Evolutionary conservation across 495 filamentous ascomycete genomes (phyloP).

Genomic region (Lasiosphaeria ovina): DNA sequence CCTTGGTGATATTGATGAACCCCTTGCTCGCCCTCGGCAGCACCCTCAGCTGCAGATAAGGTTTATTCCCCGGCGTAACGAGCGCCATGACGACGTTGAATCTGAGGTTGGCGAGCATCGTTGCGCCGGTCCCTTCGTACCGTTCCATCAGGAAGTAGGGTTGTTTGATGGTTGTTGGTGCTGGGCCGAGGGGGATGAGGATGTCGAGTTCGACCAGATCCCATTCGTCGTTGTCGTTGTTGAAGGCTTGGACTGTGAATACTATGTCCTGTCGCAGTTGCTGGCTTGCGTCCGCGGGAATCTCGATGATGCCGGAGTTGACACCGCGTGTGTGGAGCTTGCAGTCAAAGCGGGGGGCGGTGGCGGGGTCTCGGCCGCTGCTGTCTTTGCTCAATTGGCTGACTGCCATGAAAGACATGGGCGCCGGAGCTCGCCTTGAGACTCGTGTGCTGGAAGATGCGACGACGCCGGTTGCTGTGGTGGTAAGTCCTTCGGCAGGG

Average conservation of each 20-base stretch:
- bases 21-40: background rate
- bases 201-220: conserved; percentile 1
- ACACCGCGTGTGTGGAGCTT: no score
- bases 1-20: background rate
- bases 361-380: no score
- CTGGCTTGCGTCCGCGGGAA: no score
- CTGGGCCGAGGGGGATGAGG: conserved; percentile 1
- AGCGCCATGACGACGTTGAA: conserved; percentile 1
- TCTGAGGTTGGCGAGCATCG: background rate
- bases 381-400: no score
- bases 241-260: background rate
- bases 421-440: no score
- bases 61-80: background rate
- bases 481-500: no score
- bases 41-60: background rate
- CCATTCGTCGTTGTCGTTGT: background rate
- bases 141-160: background rate
- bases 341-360: no score
- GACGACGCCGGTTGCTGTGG: no score
- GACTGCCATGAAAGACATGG: no score
- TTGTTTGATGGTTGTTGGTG: background rate
- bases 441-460: no score
- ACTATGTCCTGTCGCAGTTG: conserved; percentile 5
- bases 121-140: background rate
- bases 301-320: no score